Evolutionary conservation across 345 rosid species (phyloP).

Genomic region (Eucalyptus cladocalyx): DNA sequence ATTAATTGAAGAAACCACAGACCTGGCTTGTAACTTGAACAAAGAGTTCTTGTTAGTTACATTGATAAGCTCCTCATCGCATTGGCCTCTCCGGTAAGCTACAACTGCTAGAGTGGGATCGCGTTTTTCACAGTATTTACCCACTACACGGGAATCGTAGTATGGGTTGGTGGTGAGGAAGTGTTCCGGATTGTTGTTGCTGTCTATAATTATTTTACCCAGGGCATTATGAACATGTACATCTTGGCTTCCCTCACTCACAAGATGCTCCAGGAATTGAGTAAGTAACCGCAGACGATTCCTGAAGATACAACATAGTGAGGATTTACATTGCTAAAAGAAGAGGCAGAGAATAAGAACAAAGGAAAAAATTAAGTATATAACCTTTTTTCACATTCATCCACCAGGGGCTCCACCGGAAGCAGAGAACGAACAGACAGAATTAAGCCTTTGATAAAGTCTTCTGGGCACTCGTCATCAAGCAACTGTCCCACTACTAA

Average conservation of each 20-base stretch:
- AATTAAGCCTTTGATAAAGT: conserved; percentile 95
- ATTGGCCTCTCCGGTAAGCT: conserved; percentile 95
- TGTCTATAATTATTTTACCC: conserved; percentile 98
- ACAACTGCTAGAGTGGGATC: conserved; percentile 99
- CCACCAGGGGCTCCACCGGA: conserved; percentile 46
- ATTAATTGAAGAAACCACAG: not conserved
- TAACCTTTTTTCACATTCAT: conserved; percentile 55
- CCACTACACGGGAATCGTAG: conserved; percentile 96
- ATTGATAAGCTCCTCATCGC: conserved; percentile 93
- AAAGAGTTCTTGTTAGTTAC: conserved; percentile 95
- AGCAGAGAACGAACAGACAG: conserved; percentile 63
- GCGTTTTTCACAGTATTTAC: conserved; percentile 98
- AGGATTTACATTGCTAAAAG: not conserved
- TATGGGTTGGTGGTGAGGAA: conserved; percentile 98
- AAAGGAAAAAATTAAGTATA: conserved; percentile 13
- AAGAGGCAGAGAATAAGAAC: conserved; percentile 7
- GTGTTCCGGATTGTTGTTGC: conserved; percentile 98
- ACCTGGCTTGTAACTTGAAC: conserved; percentile 99
- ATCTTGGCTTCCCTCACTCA: conserved; percentile 99
- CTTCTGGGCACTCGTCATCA: conserved; percentile 99
- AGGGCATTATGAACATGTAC: conserved; percentile 98
- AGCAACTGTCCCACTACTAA: conserved; percentile 75
- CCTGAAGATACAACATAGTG: conserved; percentile 29
- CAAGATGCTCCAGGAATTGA: conserved; percentile 98
- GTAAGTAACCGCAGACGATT: conserved; percentile 99